Conservation (phyloP, 805 yeast genomes). For the Novakomyces olei region DNA sequence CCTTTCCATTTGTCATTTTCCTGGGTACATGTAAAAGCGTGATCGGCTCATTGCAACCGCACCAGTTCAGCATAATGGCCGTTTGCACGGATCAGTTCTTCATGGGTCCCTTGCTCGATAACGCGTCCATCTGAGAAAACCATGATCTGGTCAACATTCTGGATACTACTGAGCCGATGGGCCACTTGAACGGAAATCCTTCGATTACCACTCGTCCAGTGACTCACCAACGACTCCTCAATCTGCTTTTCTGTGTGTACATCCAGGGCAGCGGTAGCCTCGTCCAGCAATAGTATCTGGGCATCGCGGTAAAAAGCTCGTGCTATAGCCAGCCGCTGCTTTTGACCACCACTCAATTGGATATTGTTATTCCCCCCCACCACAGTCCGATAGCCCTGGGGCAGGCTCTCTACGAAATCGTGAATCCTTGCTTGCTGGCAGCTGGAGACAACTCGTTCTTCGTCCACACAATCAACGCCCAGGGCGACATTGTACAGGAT, state of each 20-base stretch:
- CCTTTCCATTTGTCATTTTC: too few species aligned
- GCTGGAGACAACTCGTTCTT: constrained; percentile 25
- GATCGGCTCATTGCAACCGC: too few species aligned
- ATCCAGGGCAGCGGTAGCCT: constrained; percentile 46
- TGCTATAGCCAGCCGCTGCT: constrained; percentile 57
- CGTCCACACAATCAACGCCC: constrained; percentile 26
- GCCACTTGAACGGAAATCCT: constrained; percentile 75
- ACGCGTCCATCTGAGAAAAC: constrained; percentile 41
- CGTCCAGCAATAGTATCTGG: constrained; percentile 39
- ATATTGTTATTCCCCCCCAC: constrained; percentile 36
- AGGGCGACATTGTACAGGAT: constrained; percentile 34
- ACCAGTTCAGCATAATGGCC: too few species aligned
- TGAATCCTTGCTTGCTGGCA: constrained; percentile 33
- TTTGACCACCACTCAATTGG: constrained; percentile 54
- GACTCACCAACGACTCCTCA: constrained; percentile 45
- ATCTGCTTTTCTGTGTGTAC: constrained; percentile 55
- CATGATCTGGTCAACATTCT: constrained; percentile 37
- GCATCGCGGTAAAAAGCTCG: constrained; percentile 51
- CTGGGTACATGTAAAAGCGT: too few species aligned
- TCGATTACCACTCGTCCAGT: constrained; percentile 40
- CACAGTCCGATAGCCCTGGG: constrained; percentile 37
- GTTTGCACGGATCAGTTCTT: constrained; percentile 18
- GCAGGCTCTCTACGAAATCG: constrained; percentile 32
- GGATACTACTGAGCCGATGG: constrained; percentile 53
- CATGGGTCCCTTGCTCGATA: constrained; percentile 35